Conservation (phyloP, 108 stramenopile genomes). For the Fragilariopsis cylindrus region DNA sequence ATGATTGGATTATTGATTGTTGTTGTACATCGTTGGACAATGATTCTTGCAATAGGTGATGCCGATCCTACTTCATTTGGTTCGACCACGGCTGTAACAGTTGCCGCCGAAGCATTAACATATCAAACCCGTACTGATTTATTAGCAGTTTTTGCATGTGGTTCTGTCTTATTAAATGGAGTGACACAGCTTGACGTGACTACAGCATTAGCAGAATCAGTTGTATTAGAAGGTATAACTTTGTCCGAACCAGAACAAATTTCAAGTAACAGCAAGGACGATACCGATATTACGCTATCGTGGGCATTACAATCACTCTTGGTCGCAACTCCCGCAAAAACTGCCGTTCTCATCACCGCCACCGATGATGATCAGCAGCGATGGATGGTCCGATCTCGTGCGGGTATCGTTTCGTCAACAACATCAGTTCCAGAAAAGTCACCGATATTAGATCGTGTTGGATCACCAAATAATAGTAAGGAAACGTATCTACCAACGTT, state of each 20-base stretch:
- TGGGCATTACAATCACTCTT: conserved; percentile 72
- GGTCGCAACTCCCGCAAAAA: conserved; percentile 65
- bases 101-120: conserved; percentile 33
- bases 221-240: conserved; percentile 59
- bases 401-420: conserved; percentile 47
- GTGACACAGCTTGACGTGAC: conserved; percentile 76
- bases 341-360: conserved; percentile 56
- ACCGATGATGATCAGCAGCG: background rate
- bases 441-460: conserved; percentile 77
- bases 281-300: conserved; percentile 4
- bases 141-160: conserved; percentile 76
- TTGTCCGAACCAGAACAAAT: conserved; percentile 28
- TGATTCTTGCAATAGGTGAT: conserved; percentile 26
- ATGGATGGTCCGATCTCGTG: conserved; percentile 57
- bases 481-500: conserved; percentile 86
- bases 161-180: conserved; percentile 81
- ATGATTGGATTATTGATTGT: conserved; percentile 53
- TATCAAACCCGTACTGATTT: conserved; percentile 58
- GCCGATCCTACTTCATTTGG: background rate
- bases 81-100: background rate
- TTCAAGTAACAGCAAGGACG: conserved; percentile 9
- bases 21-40: conserved; percentile 52
- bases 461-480: conserved; percentile 32
- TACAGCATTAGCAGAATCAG: conserved; percentile 64
- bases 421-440: conserved; percentile 30